Conservation (phyloP, 768 basidiomycete species). For the Leucocoprinus birnbaumii region DNA sequence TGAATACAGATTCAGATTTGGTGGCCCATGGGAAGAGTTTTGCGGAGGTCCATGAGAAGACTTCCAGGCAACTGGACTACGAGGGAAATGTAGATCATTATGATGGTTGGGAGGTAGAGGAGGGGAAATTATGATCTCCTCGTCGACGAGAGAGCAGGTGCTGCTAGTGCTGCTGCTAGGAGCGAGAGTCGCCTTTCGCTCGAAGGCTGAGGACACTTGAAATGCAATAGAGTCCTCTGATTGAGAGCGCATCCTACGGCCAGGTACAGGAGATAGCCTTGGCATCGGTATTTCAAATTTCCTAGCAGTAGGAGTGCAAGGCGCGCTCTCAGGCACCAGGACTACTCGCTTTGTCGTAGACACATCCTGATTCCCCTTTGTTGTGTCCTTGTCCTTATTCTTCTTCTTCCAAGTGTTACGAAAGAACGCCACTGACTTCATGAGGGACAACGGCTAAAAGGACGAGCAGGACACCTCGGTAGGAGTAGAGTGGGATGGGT, state of each 20-base stretch:
- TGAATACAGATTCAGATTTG: slow-evolving; percentile 13
- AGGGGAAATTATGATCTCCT: background rate
- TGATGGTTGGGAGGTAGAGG: background rate
- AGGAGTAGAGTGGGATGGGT: background rate
- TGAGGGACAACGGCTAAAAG: slow-evolving; percentile 15
- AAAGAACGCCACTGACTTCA: slow-evolving; percentile 39
- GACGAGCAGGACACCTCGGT: background rate
- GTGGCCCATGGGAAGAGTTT: slow-evolving; percentile 21
- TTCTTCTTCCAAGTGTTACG: slow-evolving; percentile 37
- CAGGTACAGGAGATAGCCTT: background rate
- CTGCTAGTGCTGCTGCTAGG: background rate
- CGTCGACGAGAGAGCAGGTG: slow-evolving; percentile 3
- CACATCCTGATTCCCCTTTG: slow-evolving; percentile 1
- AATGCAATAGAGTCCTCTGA: background rate
- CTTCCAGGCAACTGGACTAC: background rate
- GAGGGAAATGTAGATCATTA: background rate
- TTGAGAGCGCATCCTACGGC: background rate
- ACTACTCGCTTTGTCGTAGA: background rate
- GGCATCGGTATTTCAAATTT: slow-evolving; percentile 1
- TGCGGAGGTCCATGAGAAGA: slow-evolving; percentile 19
- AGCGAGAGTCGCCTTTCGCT: background rate
- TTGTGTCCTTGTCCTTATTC: slow-evolving; percentile 16
- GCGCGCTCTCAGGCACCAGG: slow-evolving; percentile 1
- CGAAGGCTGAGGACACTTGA: background rate
- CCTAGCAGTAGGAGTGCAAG: slow-evolving; percentile 1